Base-by-base conservation (phyloP, 2,329 filamentous ascomycete species). In the Stenocarpella maydis region DNA sequence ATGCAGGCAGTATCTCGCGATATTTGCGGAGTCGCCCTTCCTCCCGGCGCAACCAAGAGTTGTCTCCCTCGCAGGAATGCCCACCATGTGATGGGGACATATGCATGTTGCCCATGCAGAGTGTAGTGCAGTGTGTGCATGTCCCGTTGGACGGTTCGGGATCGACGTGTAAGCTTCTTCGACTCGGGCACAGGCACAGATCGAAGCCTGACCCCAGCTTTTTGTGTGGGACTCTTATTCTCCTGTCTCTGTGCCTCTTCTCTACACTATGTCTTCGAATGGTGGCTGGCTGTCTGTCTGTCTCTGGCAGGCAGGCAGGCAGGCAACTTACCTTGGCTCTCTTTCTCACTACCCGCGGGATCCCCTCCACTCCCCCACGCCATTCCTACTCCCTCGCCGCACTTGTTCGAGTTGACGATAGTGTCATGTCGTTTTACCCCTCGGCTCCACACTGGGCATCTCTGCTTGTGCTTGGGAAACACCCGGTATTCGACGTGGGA, bases 111-210 rank as follows among this genome's bases (percentile, higher is more conserved):
- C 53, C 53, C 26, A 58, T 58, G 54, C 54, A 63, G 28, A 15
- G 24, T 14, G n/a, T n/a, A n/a, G n/a, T 63, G 43, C 24, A 63
- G 43, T 63, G 58, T 63, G 15, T 47, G 49, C 58, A 63, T 63
- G 41, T 37, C 34, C 24, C 58, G 14, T 24, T 49, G 43, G 21
- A 49, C 43, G 43, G 58, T 41, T 2, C 58, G 28, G 43, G 28
- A 63, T 63, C 58, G 28, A 63, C 58, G 43, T 63, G 58, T 41
- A 63, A 63, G 58, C 58, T 63, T 63, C 58, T 63, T 63, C 58
- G 58, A 63, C 58, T 63, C 58, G 58, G 58, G 58, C 43, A 37
- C 41, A 63, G 58, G 58, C 58, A 63, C 58, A 63, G 58, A 63
- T 63, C 43, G 43, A 49, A 37, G 28, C 58, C 58, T 63, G 58